Evolutionary conservation across 345 rosid species (phyloP).

Genomic region (Bruguiera gymnorhiza): DNA sequence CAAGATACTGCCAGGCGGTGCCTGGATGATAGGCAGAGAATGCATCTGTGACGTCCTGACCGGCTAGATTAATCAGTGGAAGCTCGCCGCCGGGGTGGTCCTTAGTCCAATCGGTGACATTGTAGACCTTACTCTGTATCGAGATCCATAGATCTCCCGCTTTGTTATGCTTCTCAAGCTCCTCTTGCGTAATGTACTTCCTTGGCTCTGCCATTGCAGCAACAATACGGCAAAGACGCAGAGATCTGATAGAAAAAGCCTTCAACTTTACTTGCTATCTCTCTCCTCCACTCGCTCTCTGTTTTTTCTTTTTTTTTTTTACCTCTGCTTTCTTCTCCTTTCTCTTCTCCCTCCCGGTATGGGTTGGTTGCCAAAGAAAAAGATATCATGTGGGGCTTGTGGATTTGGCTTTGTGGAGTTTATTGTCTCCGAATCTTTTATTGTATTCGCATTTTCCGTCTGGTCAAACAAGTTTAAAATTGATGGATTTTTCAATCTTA

Average conservation of each 20-base stretch:
- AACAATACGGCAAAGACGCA: too few relatives aligned
- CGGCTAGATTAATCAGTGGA: constrained; percentile 46
- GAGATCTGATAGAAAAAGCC: neutral
- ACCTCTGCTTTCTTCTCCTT: neutral
- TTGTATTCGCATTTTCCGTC: neutral
- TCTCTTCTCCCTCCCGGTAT: neutral
- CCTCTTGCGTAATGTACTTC: constrained; percentile 36
- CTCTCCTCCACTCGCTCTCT: too few relatives aligned
- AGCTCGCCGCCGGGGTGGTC: constrained; percentile 46
- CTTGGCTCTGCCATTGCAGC: constrained; percentile 28
- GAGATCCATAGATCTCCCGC: constrained; percentile 55
- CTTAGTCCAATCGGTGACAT: constrained; percentile 44
- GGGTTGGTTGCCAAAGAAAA: neutral
- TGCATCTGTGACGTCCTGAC: constrained; percentile 54
- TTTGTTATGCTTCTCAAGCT: constrained; percentile 37
- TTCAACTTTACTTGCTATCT: too few relatives aligned
- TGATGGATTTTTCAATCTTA: neutral
- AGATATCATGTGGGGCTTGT: neutral
- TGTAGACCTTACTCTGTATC: constrained; percentile 50
- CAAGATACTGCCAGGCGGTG: constrained; percentile 46
- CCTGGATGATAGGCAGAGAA: constrained; percentile 51
- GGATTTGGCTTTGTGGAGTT: too few relatives aligned
- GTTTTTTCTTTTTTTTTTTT: neutral
- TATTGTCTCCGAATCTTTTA: too few relatives aligned
- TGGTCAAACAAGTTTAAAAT: neutral